A percentile compares a stretch with the other conserved stretches of the same genome.
These are phyloP conservation scores for Parietichytrium sp. DNA, from an alignment of 108 stramenopile genomes.

Conservation along the genomic window DNA sequence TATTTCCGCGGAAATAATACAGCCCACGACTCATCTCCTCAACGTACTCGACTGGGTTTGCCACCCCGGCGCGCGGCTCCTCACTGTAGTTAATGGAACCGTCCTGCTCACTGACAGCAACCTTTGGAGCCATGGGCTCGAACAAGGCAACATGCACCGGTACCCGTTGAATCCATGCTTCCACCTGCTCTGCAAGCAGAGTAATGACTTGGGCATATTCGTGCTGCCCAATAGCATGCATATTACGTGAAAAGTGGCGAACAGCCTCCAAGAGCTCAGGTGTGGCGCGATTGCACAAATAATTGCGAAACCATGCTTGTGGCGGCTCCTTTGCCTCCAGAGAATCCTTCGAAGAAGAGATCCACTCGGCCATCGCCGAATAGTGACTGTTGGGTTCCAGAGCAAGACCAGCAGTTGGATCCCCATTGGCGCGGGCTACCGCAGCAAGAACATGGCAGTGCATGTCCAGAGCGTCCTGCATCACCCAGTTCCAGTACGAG, in stretches of 20 bases:
- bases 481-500: slow-evolving; percentile 38
- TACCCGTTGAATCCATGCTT: slow-evolving; percentile 1
- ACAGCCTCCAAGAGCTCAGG: slow-evolving; percentile 25
- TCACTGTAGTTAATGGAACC: slow-evolving; percentile 20
- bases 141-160: slow-evolving; percentile 22
- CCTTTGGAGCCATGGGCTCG: neutral
- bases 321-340: too few relatives aligned
- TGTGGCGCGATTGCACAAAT: slow-evolving; percentile 31
- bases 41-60: neutral
- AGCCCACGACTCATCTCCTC: slow-evolving; percentile 36
- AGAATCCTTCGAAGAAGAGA: neutral
- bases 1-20: neutral
- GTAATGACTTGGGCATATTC: slow-evolving; percentile 32
- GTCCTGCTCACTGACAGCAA: neutral
- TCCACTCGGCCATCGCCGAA: slow-evolving; percentile 20
- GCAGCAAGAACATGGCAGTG: slow-evolving; percentile 1
- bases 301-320: slow-evolving; percentile 30
- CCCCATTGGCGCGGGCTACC: neutral
- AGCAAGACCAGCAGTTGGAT: neutral
- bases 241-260: neutral
- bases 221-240: neutral
- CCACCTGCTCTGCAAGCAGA: slow-evolving; percentile 32
- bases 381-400: neutral
- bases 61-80: neutral
- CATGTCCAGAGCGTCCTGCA: slow-evolving; percentile 20